Conservation (phyloP, 768 basidiomycete species). For the Auriscalpium microsporum region DNA sequence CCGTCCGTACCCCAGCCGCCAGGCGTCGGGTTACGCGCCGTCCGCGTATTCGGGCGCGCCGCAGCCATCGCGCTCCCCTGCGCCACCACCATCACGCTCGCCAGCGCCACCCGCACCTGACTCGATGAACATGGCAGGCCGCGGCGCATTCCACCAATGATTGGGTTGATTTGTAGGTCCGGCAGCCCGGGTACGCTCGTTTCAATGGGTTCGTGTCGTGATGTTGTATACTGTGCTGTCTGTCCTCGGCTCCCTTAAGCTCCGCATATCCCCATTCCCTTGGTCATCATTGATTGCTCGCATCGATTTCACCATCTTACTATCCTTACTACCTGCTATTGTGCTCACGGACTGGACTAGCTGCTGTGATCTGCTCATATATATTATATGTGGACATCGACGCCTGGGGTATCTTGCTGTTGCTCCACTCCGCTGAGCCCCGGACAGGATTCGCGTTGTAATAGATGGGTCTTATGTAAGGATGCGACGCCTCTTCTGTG, state of each 20-base stretch:
- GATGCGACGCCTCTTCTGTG: no score
- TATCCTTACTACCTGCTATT: no score
- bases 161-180: background rate
- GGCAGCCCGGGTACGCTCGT: background rate
- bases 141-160: slow-evolving; percentile 2
- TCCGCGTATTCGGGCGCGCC: no score
- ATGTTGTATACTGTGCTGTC: background rate
- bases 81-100: no score
- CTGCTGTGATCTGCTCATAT: no score
- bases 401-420: no score
- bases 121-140: slow-evolving; percentile 5
- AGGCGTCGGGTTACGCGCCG: slow-evolving; percentile 16
- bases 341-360: no score
- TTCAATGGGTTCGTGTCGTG: background rate
- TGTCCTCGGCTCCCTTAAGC: background rate
- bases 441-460: no score
- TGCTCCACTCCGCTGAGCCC: no score
- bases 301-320: background rate
- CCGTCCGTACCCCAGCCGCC: slow-evolving; percentile 35
- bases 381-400: no score
- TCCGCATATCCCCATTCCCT: background rate
- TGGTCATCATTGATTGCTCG: background rate
- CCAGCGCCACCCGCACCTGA: slow-evolving; percentile 13
- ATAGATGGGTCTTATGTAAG: no score
- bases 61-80: no score